phyloP scores from a whole-genome alignment of 192 early-diverging fungal species.

The Oehlia diaphana region DNA sequence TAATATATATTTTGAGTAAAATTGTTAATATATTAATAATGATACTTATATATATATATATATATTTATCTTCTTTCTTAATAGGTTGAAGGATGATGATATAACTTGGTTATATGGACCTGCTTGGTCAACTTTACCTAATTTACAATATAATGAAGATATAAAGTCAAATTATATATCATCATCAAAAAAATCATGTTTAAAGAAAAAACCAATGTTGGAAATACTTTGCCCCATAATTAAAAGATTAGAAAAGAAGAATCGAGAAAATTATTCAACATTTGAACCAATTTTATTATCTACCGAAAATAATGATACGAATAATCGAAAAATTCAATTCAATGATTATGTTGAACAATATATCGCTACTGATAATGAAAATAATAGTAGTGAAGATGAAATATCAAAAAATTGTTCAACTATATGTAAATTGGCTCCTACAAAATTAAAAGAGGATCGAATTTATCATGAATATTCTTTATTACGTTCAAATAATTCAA shows the following conservation, averaged over 20 bases:
- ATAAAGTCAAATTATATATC: slow-evolving; percentile 32
- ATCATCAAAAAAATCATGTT: slow-evolving; percentile 46
- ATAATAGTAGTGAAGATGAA: slow-evolving; percentile 32
- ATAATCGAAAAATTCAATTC: slow-evolving; percentile 54
- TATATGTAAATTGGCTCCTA: slow-evolving; percentile 24
- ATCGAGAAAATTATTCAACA: neutral
- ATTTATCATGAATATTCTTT: neutral
- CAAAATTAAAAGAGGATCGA: slow-evolving; percentile 8
- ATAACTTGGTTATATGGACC: slow-evolving; percentile 73
- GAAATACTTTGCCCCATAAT: slow-evolving; percentile 40
- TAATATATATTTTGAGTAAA: too few relatives aligned
- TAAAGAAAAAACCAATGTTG: slow-evolving; percentile 52
- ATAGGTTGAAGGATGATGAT: slow-evolving; percentile 65
- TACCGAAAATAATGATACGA: neutral
- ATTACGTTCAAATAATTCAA: neutral
- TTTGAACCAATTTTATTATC: too few relatives aligned
- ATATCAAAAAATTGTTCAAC: slow-evolving; percentile 18
- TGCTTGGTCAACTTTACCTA: slow-evolving; percentile 37
- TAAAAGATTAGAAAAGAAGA: slow-evolving; percentile 35
- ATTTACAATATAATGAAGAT: slow-evolving; percentile 34
- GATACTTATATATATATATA: neutral
- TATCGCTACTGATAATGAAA: slow-evolving; percentile 45
- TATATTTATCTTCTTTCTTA: neutral
- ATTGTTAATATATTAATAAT: too few relatives aligned
- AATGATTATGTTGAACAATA: slow-evolving; percentile 61